A percentile compares a stretch with the other conserved stretches of the same genome.
phyloP scores from a whole-genome alignment of 208 protist genomes.

The Wallacemonas sp. region DNA sequence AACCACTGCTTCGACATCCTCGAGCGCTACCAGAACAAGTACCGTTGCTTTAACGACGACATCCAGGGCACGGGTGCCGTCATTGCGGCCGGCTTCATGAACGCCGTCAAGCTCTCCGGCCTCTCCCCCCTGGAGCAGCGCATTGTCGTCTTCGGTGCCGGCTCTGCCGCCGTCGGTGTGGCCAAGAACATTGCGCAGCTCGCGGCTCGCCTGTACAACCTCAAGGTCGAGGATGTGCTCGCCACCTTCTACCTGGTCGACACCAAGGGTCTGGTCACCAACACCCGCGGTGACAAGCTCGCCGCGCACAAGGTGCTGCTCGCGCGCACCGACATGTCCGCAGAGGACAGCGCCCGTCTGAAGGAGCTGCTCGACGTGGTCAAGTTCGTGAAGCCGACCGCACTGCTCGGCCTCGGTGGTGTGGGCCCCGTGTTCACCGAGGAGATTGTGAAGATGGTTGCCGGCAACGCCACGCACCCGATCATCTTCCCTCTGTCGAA shows the following conservation, averaged over 20 bases:
- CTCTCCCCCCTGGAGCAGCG: slow-evolving; percentile 61
- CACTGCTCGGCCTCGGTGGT: slow-evolving; percentile 94
- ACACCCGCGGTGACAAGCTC: slow-evolving; percentile 80
- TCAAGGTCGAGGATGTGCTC: slow-evolving; percentile 76
- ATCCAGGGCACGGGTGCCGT: slow-evolving; percentile 98
- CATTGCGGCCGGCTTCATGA: slow-evolving; percentile 91
- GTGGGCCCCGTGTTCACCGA: slow-evolving; percentile 94
- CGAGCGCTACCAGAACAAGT: slow-evolving; percentile 90
- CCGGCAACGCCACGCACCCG: slow-evolving; percentile 77
- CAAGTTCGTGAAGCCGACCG: slow-evolving; percentile 94
- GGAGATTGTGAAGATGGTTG: slow-evolving; percentile 86
- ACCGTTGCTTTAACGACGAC: slow-evolving; percentile 98
- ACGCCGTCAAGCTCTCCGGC: slow-evolving; percentile 75
- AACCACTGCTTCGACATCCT: slow-evolving; percentile 95
- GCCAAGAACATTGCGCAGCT: slow-evolving; percentile 92
- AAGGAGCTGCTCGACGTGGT: slow-evolving; percentile 69
- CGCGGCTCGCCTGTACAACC: slow-evolving; percentile 54
- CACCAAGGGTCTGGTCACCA: slow-evolving; percentile 90
- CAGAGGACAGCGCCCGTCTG: slow-evolving; percentile 62
- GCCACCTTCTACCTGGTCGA: slow-evolving; percentile 93
- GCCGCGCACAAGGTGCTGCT: slow-evolving; percentile 87
- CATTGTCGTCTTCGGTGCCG: slow-evolving; percentile 93
- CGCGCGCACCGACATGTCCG: slow-evolving; percentile 80
- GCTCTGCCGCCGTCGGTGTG: slow-evolving; percentile 94
- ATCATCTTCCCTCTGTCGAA: slow-evolving; percentile 98